A percentile compares a stretch with the other conserved stretches of the same genome.
Conservation (phyloP, 208 protist genomes). For the Leishmania arabica region DNA sequence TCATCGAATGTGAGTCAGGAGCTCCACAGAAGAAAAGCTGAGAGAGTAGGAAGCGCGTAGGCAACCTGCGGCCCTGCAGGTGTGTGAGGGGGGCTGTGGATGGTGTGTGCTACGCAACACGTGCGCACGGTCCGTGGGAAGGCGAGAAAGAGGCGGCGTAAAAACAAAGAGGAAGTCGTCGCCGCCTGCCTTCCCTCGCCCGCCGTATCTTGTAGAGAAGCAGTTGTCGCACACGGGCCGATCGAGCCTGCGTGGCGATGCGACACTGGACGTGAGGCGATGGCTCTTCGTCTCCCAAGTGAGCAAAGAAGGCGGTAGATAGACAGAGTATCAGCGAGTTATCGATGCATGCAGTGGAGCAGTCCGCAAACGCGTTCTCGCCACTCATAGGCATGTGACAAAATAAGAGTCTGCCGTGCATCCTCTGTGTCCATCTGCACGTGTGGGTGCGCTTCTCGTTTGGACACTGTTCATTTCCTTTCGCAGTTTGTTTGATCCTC, state of each 20-base stretch:
- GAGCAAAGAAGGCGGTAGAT: not conserved
- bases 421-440: not conserved
- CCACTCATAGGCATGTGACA: not conserved
- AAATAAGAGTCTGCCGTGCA: not conserved
- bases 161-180: not conserved
- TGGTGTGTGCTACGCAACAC: not conserved
- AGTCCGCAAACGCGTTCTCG: not conserved
- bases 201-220: not conserved
- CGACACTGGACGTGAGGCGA: not conserved
- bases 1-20: not conserved
- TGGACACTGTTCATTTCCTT: not conserved
- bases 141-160: not conserved
- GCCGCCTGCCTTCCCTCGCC: not conserved
- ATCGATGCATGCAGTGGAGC: not conserved
- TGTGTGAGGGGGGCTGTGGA: not conserved
- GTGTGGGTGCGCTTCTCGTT: not conserved
- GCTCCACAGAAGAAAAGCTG: not conserved
- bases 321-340: not conserved
- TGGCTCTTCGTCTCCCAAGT: not conserved
- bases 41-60: not conserved
- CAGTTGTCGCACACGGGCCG: not conserved
- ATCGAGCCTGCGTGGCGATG: not conserved
- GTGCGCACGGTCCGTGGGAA: not conserved
- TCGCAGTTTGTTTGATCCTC: not conserved
- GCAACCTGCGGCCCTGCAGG: not conserved